These are phyloP conservation scores for Tieghemiomyces parasiticus DNA, from an alignment of 192 early-diverging fungal species.

Conservation along the genomic window DNA sequence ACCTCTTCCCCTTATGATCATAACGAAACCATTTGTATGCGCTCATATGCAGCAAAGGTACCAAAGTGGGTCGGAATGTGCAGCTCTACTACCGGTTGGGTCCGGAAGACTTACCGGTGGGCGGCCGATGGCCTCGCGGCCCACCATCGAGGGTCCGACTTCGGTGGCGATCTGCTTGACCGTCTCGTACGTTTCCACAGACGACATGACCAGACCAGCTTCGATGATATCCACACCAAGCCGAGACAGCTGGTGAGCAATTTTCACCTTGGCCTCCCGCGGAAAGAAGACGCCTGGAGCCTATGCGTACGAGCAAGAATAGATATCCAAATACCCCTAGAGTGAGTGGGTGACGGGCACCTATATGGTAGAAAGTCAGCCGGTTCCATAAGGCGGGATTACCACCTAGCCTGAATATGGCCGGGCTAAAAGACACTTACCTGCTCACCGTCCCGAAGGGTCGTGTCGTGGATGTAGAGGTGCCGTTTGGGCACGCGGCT, in stretches of 20 bases:
- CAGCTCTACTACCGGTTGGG: no score
- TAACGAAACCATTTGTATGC: no score
- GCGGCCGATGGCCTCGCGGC: slow-evolving; percentile 51
- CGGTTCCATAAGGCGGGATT: no score
- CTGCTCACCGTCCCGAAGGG: slow-evolving; percentile 94
- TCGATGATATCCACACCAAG: slow-evolving; percentile 92
- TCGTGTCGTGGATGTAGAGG: slow-evolving; percentile 90
- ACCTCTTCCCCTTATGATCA: no score
- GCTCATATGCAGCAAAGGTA: no score
- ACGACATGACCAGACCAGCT: slow-evolving; percentile 89
- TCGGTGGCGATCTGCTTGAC: slow-evolving; percentile 89
- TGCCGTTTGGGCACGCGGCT: slow-evolving; percentile 33
- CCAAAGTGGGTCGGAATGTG: no score
- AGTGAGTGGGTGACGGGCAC: no score
- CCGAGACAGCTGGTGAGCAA: slow-evolving; percentile 79
- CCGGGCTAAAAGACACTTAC: no score
- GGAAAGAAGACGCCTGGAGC: slow-evolving; percentile 91
- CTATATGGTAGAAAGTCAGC: no score
- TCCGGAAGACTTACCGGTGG: slow-evolving; percentile 11
- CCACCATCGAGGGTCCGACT: slow-evolving; percentile 67
- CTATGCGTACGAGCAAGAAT: no score
- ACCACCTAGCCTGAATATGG: no score
- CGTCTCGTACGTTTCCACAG: slow-evolving; percentile 84
- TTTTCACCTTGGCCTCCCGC: slow-evolving; percentile 82
- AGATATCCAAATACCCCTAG: no score